Base-by-base conservation (phyloP, 2,329 filamentous ascomycete species). In the Rachicladosporium sp. region DNA sequence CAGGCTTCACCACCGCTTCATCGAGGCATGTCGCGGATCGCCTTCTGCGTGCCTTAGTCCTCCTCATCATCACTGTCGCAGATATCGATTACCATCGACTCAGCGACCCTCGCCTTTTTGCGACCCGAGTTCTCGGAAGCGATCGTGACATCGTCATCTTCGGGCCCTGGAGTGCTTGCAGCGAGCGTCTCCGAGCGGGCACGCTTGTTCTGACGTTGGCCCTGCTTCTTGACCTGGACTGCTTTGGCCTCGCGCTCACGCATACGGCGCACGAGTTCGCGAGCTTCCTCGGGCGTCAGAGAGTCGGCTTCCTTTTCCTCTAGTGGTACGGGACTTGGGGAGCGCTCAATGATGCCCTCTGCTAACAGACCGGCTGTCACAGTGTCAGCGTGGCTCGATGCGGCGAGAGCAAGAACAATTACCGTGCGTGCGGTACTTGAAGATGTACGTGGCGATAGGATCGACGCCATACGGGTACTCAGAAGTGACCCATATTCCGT, bases 351-450 rank as follows among this genome's bases (percentile, higher is more conserved):
- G 37, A 55, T 44, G 30, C 47, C 46, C 39, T 55, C 54, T 33
- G 52, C 46, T 30, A 54, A 47, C 1, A 56, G 50, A 12, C 54
- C 53, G 11, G 36, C 51, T 56, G 11, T 6, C 2, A 8, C 19
- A 5, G 29, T 19, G 6, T 41, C 19, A 40, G 44, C 13, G 11
- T 4, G 9, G 29, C 10, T 33, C 13, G 11, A 10, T 19, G 3
- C 5, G 33, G 37, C 5, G 8, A 33, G 4, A 15, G 27, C 6
- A 3, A 3, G 8, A 12, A 11, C 6, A 41, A 50, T 13, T 46
- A 55, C 51, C 41, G n/a, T 41, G 48, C 1, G 52, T 50, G 2
- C 52, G 47, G 23, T 54, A 55, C 11, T 46, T 48, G 49, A 54
- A 57, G 0, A 19, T 36, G 35, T 45, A 51, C 1, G 31, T 45